A percentile compares a stretch with the other conserved stretches of the same genome.
Conservation (phyloP, 768 basidiomycete genomes). For the Kondoa malvinella region DNA sequence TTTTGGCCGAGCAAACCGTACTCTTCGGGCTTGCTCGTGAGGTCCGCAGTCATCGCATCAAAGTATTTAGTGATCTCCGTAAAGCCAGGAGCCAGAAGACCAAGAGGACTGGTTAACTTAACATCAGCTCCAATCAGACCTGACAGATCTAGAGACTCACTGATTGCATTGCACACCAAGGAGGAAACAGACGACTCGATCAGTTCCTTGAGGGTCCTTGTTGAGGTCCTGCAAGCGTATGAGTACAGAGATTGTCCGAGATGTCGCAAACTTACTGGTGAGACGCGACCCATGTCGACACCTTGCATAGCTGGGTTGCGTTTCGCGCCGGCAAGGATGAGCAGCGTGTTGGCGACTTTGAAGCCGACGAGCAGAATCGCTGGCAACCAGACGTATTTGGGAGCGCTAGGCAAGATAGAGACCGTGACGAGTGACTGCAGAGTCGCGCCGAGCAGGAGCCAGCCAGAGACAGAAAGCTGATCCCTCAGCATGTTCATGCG, state of each 20-base stretch:
- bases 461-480: background rate
- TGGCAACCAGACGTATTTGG: background rate
- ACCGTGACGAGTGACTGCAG: background rate
- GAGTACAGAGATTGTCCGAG: too few species aligned
- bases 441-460: background rate
- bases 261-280: conserved; percentile 21
- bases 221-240: too few species aligned
- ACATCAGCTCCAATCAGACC: background rate
- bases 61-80: background rate
- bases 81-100: background rate
- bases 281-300: background rate
- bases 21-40: background rate
- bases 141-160: background rate
- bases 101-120: background rate
- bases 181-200: background rate
- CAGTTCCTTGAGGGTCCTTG: background rate
- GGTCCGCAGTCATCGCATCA: background rate
- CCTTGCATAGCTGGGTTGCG: background rate
- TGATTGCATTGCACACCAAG: background rate
- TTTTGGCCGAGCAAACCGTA: background rate
- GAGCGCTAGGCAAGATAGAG: background rate
- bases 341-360: background rate
- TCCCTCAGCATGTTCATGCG: background rate
- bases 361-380: background rate
- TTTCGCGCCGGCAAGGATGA: background rate